Base-by-base conservation (phyloP, 2,329 filamentous ascomycete genomes). In the Fusarium sp. region DNA sequence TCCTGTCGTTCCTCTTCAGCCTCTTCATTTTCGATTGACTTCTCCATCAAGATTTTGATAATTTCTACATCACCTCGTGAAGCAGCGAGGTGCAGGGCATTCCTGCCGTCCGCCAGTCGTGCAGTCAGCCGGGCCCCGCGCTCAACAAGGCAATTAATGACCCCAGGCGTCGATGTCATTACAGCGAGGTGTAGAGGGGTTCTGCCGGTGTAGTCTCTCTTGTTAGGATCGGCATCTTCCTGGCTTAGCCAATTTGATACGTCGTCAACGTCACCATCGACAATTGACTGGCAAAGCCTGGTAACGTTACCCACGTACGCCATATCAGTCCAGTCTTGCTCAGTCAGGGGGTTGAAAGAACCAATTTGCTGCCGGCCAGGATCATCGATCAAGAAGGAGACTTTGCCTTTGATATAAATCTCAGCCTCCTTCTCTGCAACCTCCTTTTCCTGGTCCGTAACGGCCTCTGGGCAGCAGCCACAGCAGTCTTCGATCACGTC, bases 281-380 rank as follows among this genome's bases (percentile, higher is more conserved):
- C 90, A 65, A 97, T 97, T 2, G 93, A 94, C 78, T 95, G 92
- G 77, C 93, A 97, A 5, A 97, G 86, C 22, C 89, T 86, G 42
- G 90, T 90, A 3, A 93, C 95, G 74, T 95, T 93, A 17, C 94
- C 93, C 41, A 97, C 88, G 74, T 97, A 97, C 1, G 94, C 94
- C 94, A 97, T 96, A 73, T 95, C 93, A 2, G 94, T 96, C 93
- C 94, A 97, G 78, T 96, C 94, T 57, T 94, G 88, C 47, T 94
- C 91, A 0, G 92, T 95, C 42, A 96, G 86, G 0, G 94, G 94
- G 76, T 96, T 92, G 83, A 97, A 97, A 15, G 87, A 90, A 32
- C 88, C 88, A 56, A 90, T 90, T 80, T 89, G 84, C 79, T 96
- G 94, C 63, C 94, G 88, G 24, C 94, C 94, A 4, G 94, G 93